Evolutionary conservation across 2,329 filamentous ascomycete genomes (phyloP), one percentile per base, ranked within the genome.

Genomic region (Pestalotiopsis sp.): DNA sequence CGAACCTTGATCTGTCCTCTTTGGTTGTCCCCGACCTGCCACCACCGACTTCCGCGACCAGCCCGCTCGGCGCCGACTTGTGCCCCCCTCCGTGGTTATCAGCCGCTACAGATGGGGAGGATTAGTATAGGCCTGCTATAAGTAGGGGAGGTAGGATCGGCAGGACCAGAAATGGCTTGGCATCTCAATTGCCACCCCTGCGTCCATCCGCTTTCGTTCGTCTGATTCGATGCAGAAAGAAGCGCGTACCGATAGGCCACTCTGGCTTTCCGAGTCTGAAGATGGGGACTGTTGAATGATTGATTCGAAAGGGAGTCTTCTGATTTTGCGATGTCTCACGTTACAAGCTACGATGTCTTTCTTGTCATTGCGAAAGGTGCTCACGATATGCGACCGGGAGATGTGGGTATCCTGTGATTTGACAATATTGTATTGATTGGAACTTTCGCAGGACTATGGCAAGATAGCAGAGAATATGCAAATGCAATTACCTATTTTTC

Each of bases 41-140:
- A 27, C 5, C 27, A 62, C 59, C 59, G 59, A 62, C 59, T 62
- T 62, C 59, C 59, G 59, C n/a, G 25, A 39, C n/a, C 31, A 62
- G 31, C 14, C 59, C 25, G 25, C n/a, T 23, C 59, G 12, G 59
- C 27, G 59, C 31, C 59, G 59, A 39, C 27, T 27, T 36, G 31
- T 31, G 7, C 27, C 31, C n/a, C 57, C 57, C 5, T 20, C 59
- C 27, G 14, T 39, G 59, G 25, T 36, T 62, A 62, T 62, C 59
- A 62, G 45, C 45, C 45, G 45, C 45, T 52, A 52, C 45, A 52
- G 14, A 52, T 52, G 45, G 6, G 20, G 45, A 36, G 17, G 45
- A n/a, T 17, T 11, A 23, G 45, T 52, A 62, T 62, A 36, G 13
- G 27, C 36, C 17, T 36, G 31, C 31, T 59, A 39, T 39, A 39